Percentiles rank a stretch among this genome's conserved stretches.
phyloP scores from a whole-genome alignment of 805 yeast species.

The Lipomyces lipofer region DNA sequence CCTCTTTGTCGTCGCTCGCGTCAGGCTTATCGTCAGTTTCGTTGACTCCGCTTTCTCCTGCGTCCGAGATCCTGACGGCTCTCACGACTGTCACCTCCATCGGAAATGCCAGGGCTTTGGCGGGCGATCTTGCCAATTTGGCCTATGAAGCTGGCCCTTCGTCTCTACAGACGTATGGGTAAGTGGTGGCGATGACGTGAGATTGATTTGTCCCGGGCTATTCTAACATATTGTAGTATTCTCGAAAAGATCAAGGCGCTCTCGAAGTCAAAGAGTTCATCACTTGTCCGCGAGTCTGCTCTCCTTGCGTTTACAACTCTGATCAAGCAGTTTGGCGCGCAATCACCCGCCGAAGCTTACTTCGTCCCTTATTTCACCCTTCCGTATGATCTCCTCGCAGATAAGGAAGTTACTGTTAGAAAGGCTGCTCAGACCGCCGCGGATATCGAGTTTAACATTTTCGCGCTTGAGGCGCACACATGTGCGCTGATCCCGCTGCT shows the following conservation, averaged over 20 bases:
- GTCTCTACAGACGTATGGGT: constrained; percentile 47
- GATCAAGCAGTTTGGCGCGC: constrained; percentile 62
- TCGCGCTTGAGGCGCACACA: constrained; percentile 76
- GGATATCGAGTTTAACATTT: constrained; percentile 66
- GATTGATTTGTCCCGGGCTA: not conserved
- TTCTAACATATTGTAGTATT: constrained; percentile 41
- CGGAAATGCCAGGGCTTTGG: constrained; percentile 57
- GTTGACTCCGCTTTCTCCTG: constrained; percentile 60
- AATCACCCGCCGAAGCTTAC: constrained; percentile 48
- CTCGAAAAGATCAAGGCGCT: constrained; percentile 63
- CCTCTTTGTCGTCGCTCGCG: constrained; percentile 59
- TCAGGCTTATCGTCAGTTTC: constrained; percentile 51
- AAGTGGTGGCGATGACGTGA: not conserved
- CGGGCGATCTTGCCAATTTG: constrained; percentile 53
- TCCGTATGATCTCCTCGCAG: constrained; percentile 73
- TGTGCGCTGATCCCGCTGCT: constrained; percentile 65
- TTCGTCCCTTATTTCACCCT: constrained; percentile 61
- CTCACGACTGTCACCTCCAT: constrained; percentile 55
- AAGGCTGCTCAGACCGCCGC: constrained; percentile 82
- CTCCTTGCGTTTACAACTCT: constrained; percentile 59
- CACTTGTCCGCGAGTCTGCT: constrained; percentile 75
- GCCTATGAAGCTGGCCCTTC: constrained; percentile 50
- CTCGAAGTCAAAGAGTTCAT: constrained; percentile 69
- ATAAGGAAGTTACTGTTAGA: constrained; percentile 82
- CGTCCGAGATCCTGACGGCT: constrained; percentile 56